Conservation (phyloP, 257 asterid genomes). For the Solanum bulbocastanum region DNA sequence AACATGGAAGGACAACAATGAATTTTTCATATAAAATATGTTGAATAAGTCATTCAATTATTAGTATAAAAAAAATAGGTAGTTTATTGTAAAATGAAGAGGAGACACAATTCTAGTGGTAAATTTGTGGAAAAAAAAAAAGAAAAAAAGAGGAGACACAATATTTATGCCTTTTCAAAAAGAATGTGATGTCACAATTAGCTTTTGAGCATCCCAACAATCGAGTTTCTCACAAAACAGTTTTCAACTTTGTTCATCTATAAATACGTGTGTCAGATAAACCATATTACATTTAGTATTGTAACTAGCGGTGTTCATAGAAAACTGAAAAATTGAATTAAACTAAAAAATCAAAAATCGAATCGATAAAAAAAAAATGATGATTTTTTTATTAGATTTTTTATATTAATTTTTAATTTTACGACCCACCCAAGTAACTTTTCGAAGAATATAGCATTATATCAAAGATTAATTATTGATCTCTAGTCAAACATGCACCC, state of each 20-base stretch:
- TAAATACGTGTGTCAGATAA: too few species aligned
- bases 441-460: neutral
- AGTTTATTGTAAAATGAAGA: too few species aligned
- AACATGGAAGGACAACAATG: neutral
- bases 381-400: too few species aligned
- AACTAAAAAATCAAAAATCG: neutral
- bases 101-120: too few species aligned
- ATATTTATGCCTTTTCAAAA: too few species aligned
- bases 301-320: neutral
- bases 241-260: neutral
- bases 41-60: neutral
- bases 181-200: neutral
- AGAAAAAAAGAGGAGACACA: too few species aligned
- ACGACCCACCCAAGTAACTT: neutral
- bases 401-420: too few species aligned
- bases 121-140: too few species aligned
- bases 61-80: too few species aligned
- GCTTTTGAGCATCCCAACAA: neutral
- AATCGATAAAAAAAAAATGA: too few species aligned
- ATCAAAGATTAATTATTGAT: neutral
- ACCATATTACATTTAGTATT: neutral
- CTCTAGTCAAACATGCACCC: neutral
- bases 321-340: too few species aligned
- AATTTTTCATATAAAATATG: neutral
- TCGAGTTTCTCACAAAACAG: neutral